Conservation (phyloP, 2,329 filamentous ascomycete species). For the Fusarium dimerum region DNA sequence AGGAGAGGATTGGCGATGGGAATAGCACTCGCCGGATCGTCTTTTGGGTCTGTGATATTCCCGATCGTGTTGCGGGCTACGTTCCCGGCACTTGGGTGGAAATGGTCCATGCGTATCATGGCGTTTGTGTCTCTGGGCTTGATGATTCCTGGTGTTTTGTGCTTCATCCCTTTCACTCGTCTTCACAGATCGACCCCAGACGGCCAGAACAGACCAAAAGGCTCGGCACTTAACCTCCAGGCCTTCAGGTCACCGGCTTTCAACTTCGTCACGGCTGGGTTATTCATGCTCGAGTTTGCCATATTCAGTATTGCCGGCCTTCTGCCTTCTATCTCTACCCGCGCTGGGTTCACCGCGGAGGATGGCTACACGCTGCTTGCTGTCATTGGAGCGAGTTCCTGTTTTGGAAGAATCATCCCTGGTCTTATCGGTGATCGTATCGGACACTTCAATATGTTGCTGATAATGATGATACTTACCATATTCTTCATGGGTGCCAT, state of each 20-base stretch:
- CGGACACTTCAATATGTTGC: constrained; percentile 44
- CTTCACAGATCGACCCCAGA: constrained; percentile 11
- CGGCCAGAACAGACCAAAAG: constrained; percentile 12
- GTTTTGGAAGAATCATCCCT: constrained; percentile 44
- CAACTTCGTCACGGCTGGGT: constrained; percentile 40
- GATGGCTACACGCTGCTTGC: constrained; percentile 46
- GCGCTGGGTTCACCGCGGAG: constrained; percentile 35
- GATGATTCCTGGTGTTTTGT: constrained; percentile 32
- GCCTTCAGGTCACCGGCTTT: constrained; percentile 44
- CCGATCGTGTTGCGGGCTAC: constrained; percentile 35
- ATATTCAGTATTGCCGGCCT: constrained; percentile 49
- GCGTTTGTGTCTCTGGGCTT: constrained; percentile 31
- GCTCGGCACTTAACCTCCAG: constrained; percentile 36
- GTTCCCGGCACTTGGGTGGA: constrained; percentile 33
- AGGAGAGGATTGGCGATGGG: constrained; percentile 29
- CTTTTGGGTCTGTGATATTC: constrained; percentile 34
- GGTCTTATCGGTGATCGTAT: constrained; percentile 44
- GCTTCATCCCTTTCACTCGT: constrained; percentile 35
- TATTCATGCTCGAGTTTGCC: constrained; percentile 50
- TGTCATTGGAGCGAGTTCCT: constrained; percentile 44
- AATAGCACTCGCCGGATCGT: constrained; percentile 26
- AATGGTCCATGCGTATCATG: constrained; percentile 36
- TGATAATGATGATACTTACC: constrained; percentile 32
- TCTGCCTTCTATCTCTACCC: constrained; percentile 46
- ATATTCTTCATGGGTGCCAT: constrained; percentile 43